Conservation (phyloP, 2,329 filamentous ascomycete species). For the Arachnopeziza araneosa region DNA sequence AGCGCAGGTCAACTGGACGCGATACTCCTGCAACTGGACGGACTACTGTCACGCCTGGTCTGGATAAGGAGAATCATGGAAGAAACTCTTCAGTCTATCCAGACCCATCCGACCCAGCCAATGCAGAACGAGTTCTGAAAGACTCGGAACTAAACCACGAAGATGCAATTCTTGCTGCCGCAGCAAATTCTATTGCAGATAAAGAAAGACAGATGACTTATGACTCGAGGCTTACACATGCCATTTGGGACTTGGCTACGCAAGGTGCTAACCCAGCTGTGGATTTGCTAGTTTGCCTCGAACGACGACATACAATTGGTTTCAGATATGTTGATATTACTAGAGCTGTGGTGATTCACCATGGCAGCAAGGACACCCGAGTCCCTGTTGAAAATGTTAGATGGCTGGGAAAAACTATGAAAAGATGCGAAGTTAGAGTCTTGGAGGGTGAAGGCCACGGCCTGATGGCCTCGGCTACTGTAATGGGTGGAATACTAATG, state of each 20-base stretch:
- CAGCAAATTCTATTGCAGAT: conserved; percentile 58
- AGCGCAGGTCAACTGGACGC: conserved; percentile 49
- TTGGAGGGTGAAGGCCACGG: conserved; percentile 91
- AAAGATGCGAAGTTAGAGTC: conserved; percentile 83
- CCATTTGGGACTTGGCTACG: conserved; percentile 91
- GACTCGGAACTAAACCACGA: conserved; percentile 28
- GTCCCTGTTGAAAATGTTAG: conserved; percentile 93
- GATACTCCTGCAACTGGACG: conserved; percentile 31
- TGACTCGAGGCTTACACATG: conserved; percentile 80
- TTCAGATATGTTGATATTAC: conserved; percentile 97
- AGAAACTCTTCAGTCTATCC: conserved; percentile 27
- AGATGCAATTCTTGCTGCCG: conserved; percentile 38
- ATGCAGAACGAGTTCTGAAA: conserved; percentile 21
- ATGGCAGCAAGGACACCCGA: conserved; percentile 82
- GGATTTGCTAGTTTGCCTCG: conserved; percentile 86
- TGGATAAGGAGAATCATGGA: conserved; percentile 29
- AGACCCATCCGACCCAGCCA: conserved; percentile 21
- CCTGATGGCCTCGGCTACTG: conserved; percentile 85
- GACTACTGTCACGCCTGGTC: conserved; percentile 33
- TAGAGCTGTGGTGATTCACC: conserved; percentile 85
- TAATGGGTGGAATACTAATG: conserved; percentile 92
- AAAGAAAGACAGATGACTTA: conserved; percentile 70
- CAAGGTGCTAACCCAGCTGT: conserved; percentile 89
- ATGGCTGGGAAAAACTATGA: conserved; percentile 94
- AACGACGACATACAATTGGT: conserved; percentile 84